Evolutionary conservation across 257 asterid genomes (phyloP).

Genomic region (Lycium barbarum): DNA sequence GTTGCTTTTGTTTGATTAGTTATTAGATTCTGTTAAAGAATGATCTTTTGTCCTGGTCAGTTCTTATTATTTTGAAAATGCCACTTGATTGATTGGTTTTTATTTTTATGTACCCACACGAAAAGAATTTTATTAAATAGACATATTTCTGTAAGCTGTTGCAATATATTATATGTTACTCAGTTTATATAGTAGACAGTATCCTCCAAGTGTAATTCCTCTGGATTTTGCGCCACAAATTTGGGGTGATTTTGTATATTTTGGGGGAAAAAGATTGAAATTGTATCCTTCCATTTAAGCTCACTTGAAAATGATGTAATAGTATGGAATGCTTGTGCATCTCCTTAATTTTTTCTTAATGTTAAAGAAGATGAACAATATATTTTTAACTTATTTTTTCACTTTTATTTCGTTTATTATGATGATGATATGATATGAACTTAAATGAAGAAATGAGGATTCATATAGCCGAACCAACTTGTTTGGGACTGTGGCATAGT

Average conservation of each 20-base stretch:
- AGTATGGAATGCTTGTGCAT: neutral
- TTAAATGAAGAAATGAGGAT: too few species aligned
- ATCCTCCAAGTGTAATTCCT: too few species aligned
- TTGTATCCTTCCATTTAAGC: neutral
- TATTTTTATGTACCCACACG: neutral
- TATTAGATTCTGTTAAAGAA: neutral
- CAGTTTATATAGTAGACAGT: neutral
- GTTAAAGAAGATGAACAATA: neutral
- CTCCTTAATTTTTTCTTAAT: neutral
- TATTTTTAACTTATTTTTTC: too few species aligned
- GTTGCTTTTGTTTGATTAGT: neutral
- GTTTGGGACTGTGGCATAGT: too few species aligned
- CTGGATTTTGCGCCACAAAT: neutral
- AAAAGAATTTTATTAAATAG: neutral
- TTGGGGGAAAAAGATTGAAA: neutral
- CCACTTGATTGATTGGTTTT: slow-evolving; percentile 6
- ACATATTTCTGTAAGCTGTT: neutral
- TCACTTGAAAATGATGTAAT: neutral
- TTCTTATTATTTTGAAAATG: neutral
- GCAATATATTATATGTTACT: neutral
- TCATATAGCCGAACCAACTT: too few species aligned
- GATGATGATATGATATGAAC: too few species aligned
- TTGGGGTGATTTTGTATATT: neutral
- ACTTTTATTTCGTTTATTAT: too few species aligned
- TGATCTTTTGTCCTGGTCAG: neutral